A percentile compares a stretch with the other conserved stretches of the same genome.
These are phyloP conservation scores for Ceratobasidium sp. DNA, from an alignment of 1,284 basidiomycete species.

Conservation along the genomic window DNA sequence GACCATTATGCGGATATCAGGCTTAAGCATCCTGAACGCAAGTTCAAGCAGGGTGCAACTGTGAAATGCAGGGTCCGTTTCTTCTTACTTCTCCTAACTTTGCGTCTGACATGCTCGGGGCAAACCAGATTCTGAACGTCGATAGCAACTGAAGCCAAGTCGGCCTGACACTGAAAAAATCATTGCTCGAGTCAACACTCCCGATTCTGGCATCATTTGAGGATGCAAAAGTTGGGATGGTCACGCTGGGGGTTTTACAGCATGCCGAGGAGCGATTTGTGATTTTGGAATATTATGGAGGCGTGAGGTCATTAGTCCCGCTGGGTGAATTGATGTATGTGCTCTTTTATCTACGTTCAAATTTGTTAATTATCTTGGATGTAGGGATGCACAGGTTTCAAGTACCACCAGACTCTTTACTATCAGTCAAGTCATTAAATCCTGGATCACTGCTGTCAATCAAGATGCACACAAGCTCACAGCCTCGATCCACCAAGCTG, in stretches of 20 bases:
- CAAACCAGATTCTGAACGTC: conserved; percentile 81
- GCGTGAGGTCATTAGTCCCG: too few species aligned
- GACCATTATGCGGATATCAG: conserved; percentile 95
- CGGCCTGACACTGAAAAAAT: too few species aligned
- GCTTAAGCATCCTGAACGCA: conserved; percentile 91
- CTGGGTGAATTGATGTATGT: conserved; percentile 82
- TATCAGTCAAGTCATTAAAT: conserved; percentile 87
- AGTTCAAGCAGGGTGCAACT: conserved; percentile 85
- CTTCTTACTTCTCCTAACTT: too few species aligned
- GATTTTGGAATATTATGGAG: too few species aligned
- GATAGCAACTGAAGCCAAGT: conserved; percentile 87
- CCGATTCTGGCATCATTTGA: conserved; percentile 75
- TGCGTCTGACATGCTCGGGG: too few species aligned
- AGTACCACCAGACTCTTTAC: conserved; percentile 79
- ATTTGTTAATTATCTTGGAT: not conserved
- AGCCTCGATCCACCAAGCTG: too few species aligned
- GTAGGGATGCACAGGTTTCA: conserved; percentile 72
- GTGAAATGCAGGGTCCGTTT: conserved; percentile 86
- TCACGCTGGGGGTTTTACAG: conserved; percentile 88
- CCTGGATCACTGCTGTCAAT: conserved; percentile 84
- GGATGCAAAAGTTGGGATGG: conserved; percentile 76
- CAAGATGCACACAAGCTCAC: conserved; percentile 67
- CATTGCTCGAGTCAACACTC: too few species aligned
- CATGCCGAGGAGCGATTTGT: conserved; percentile 83
- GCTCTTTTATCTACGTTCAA: not conserved